Evolutionary conservation across 352 stramenopile species (phyloP), one percentile per base, ranked within the genome.

Genomic region (Globisporangium heterothallicum): DNA sequence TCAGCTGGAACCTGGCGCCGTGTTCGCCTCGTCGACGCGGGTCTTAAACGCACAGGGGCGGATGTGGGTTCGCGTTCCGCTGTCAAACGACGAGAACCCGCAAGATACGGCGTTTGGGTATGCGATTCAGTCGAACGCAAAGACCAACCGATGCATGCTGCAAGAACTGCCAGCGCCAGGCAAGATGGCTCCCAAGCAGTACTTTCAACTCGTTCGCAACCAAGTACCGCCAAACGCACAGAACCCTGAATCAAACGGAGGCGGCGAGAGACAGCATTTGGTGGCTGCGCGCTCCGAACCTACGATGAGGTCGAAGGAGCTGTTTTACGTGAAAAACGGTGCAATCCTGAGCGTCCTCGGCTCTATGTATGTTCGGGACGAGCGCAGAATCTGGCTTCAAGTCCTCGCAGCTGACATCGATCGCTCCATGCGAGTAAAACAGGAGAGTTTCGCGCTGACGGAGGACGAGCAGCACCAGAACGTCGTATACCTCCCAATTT

Each of bases 131-230:
- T 86, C 73, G 13, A 87, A 86, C 41, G 75, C 78, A 34, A 87
- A 85, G 63, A 88, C 74, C 2, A 91, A 91, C 36, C 67, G 70
- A 7, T 87, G 75, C 42, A 83, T 91, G 73, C 66, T 91, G 1
- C 75, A 84, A 43, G 80, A 91, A 56, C 85, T 91, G 29, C 50
- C 72, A 10, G 14, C 61, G 1, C 72, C 79, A 6, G 64, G 72
- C 0, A 88, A 88, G 29, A 73, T 86, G 68, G 58, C 63, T 10
- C 66, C 73, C n/a, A 73, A 69, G 43, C 63, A 83, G 42, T 78
- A 73, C 29, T 86, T 79, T 25, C 79, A 86, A 27, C 58, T 88
- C 4, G 38, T 46, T 7, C 25, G 67, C 5, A 50, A 30, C 13
- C 57, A 45, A 24, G 24, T 9, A 22, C 13, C 44, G n/a, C 4